Conservation (phyloP, 139 green algal genomes). For the Edaphochlamys debaryana region DNA sequence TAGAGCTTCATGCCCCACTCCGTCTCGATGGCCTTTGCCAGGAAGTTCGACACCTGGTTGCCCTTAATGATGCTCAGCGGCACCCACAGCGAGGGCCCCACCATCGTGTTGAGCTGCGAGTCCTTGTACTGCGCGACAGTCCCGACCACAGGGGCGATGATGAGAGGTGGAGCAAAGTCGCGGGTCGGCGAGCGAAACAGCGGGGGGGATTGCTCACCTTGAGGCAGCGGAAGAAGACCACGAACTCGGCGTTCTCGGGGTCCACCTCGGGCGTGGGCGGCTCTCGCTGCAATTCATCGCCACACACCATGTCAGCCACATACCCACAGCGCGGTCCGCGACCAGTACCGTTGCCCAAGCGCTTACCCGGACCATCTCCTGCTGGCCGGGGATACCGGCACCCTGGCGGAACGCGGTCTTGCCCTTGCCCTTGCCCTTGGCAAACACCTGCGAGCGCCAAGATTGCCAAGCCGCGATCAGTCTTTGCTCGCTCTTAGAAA, state of each 20-base stretch:
- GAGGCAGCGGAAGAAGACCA: conserved; percentile 72
- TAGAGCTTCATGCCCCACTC: conserved; percentile 68
- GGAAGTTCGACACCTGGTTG: conserved; percentile 64
- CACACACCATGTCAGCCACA: neutral
- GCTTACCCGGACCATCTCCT: conserved; percentile 31
- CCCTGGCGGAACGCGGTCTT: conserved; percentile 32
- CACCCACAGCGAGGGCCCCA: conserved; percentile 59
- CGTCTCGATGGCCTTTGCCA: conserved; percentile 65
- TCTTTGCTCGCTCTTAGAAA: too few relatives aligned
- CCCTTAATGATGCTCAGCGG: conserved; percentile 79
- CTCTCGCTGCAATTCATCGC: conserved; percentile 21
- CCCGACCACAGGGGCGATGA: too few relatives aligned
- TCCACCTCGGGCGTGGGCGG: conserved; percentile 73
- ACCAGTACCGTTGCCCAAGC: neutral
- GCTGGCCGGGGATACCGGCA: conserved; percentile 29
- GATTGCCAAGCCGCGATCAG: too few relatives aligned
- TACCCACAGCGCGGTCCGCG: neutral
- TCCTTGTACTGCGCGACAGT: conserved; percentile 27
- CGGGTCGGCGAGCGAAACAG: neutral
- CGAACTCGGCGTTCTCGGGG: conserved; percentile 83
- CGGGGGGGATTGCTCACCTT: conserved; percentile 44
- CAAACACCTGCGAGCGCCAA: conserved; percentile 39
- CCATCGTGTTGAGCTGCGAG: neutral
- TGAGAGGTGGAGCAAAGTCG: neutral
- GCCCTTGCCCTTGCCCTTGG: conserved; percentile 58